Percentiles rank a stretch among this genome's conserved stretches.
These are phyloP conservation scores for Xylaria sp. DNA, from an alignment of 2,329 filamentous ascomycete genomes.

Conservation along the genomic window DNA sequence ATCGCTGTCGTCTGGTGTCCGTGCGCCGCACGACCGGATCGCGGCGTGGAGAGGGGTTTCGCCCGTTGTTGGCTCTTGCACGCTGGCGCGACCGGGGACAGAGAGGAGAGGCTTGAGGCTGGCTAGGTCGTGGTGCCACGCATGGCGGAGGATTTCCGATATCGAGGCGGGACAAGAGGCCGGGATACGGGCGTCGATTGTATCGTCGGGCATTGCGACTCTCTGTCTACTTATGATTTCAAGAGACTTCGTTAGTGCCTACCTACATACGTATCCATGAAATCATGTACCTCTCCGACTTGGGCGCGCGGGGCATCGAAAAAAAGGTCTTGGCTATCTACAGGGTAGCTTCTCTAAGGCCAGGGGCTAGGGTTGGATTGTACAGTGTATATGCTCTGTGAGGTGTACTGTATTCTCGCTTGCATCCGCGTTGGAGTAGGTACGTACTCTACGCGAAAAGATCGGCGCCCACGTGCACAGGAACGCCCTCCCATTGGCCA, in stretches of 20 bases:
- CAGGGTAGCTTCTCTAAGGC: slow-evolving; percentile 51
- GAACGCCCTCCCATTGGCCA: slow-evolving; percentile 59
- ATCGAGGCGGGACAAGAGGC: slow-evolving; percentile 61
- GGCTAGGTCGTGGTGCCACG: slow-evolving; percentile 70
- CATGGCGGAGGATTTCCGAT: slow-evolving; percentile 62
- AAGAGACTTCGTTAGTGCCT: neutral
- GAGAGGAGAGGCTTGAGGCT: slow-evolving; percentile 76
- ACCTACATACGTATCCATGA: neutral
- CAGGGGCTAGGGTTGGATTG: slow-evolving; percentile 32
- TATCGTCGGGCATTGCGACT: slow-evolving; percentile 55
- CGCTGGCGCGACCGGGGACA: slow-evolving; percentile 71
- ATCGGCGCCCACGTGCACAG: slow-evolving; percentile 50
- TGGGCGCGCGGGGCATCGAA: slow-evolving; percentile 27
- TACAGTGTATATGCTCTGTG: neutral
- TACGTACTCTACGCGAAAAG: neutral
- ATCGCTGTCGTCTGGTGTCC: slow-evolving; percentile 41
- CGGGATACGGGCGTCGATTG: slow-evolving; percentile 64
- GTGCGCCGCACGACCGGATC: slow-evolving; percentile 75
- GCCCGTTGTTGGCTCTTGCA: slow-evolving; percentile 85
- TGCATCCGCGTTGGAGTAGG: neutral
- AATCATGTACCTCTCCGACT: neutral
- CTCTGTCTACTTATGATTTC: neutral
- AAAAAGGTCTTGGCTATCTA: slow-evolving; percentile 14
- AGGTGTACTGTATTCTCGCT: neutral
- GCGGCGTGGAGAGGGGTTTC: slow-evolving; percentile 91